These are phyloP conservation scores for Didymella sp. DNA, from an alignment of 2,329 filamentous ascomycete species.

Conservation along the genomic window DNA sequence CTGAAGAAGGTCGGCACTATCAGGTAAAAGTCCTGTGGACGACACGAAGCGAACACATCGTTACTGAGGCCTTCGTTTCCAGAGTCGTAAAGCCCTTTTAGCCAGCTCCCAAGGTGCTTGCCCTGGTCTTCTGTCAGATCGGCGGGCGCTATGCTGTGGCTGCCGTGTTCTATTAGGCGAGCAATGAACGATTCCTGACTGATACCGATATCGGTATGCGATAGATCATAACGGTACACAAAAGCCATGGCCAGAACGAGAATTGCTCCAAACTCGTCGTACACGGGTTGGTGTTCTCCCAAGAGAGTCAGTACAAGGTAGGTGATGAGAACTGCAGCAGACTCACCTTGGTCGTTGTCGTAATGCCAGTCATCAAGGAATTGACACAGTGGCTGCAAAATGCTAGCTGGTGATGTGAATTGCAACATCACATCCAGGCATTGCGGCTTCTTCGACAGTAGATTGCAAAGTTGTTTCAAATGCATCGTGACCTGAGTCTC, in stretches of 20 bases:
- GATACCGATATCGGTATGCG: constrained; percentile 68
- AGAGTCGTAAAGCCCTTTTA: constrained; percentile 74
- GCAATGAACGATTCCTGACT: constrained; percentile 71
- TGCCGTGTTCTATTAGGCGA: constrained; percentile 67
- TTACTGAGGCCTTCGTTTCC: constrained; percentile 75
- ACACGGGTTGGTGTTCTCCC: constrained; percentile 82
- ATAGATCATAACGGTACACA: constrained; percentile 75
- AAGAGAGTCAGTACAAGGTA: constrained; percentile 23
- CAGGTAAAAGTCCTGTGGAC: constrained; percentile 82
- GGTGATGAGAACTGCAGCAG: background rate
- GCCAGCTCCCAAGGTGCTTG: constrained; percentile 74
- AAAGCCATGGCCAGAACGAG: constrained; percentile 76
- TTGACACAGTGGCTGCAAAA: constrained; percentile 76
- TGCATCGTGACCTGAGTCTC: constrained; percentile 78
- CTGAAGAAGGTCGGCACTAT: constrained; percentile 79
- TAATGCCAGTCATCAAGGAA: constrained; percentile 81
- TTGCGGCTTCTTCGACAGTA: constrained; percentile 74
- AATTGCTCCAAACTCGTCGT: constrained; percentile 83
- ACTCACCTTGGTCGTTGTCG: constrained; percentile 74
- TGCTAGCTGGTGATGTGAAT: constrained; percentile 72
- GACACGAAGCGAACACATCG: constrained; percentile 81
- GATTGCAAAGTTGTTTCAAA: constrained; percentile 75
- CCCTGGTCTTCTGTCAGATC: constrained; percentile 71
- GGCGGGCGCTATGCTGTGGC: constrained; percentile 63
- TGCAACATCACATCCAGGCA: constrained; percentile 77